These are phyloP conservation scores for Neurospora discreta DNA, from an alignment of 495 filamentous ascomycete species.

Conservation along the genomic window DNA sequence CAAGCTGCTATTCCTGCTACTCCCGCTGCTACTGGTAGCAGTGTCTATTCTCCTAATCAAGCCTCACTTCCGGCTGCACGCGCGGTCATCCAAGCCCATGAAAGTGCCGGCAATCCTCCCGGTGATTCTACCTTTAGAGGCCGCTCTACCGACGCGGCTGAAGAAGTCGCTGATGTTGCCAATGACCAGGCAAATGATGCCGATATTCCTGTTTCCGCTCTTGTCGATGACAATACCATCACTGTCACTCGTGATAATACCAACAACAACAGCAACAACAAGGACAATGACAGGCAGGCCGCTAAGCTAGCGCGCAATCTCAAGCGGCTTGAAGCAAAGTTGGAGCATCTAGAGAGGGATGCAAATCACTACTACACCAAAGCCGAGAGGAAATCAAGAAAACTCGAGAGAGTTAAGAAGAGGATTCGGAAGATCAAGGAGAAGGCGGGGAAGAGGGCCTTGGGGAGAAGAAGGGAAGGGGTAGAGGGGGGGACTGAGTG, in stretches of 20 bases:
- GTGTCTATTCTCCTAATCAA: background rate
- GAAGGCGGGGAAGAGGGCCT: background rate
- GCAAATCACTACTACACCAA: background rate
- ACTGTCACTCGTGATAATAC: background rate
- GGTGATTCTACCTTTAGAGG: too few relatives aligned
- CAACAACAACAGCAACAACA: background rate
- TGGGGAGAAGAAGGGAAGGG: background rate
- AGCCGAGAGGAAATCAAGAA: background rate
- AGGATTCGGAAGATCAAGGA: background rate
- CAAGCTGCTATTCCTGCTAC: background rate
- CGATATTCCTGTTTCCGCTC: background rate
- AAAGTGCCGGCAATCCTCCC: too few relatives aligned
- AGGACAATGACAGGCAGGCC: background rate
- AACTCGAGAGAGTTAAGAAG: background rate
- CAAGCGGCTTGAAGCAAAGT: background rate
- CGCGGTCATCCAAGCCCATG: too few relatives aligned
- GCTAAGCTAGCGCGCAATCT: background rate
- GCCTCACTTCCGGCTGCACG: too few relatives aligned
- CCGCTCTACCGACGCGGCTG: too few relatives aligned
- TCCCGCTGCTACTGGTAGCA: background rate
- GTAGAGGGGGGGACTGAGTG: background rate
- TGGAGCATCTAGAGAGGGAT: background rate
- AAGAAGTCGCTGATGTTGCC: too few relatives aligned
- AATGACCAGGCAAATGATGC: too few relatives aligned
- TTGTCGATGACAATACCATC: background rate